These are phyloP conservation scores for Alternaria viburni DNA, from an alignment of 2,329 filamentous ascomycete species.

Conservation along the genomic window DNA sequence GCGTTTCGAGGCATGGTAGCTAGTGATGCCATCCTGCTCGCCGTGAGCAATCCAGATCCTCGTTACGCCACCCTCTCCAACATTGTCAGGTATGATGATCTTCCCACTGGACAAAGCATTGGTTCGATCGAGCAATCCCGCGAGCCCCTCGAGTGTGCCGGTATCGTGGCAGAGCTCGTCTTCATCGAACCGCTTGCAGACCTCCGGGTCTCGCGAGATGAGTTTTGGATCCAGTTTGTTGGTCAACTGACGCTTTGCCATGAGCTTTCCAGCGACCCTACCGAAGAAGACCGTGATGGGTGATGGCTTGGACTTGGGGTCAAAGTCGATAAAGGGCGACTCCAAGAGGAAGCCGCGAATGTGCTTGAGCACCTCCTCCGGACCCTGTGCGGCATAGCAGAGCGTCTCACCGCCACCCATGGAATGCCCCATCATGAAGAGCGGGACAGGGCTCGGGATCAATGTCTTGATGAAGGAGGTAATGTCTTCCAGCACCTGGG, in stretches of 20 bases:
- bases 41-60: constrained; percentile 79
- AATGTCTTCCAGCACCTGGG: constrained; percentile 76
- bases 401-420: constrained; percentile 87
- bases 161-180: constrained; percentile 81
- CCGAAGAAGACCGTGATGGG: constrained; percentile 69
- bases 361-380: constrained; percentile 59
- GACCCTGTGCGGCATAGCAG: constrained; percentile 60
- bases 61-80: constrained; percentile 61
- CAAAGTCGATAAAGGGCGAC: constrained; percentile 78
- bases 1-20: constrained; percentile 67
- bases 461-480: constrained; percentile 73
- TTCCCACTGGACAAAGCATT: constrained; percentile 64
- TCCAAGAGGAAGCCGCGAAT: constrained; percentile 78
- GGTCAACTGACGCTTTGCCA: constrained; percentile 72
- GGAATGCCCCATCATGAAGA: constrained; percentile 88
- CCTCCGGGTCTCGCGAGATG: constrained; percentile 70
- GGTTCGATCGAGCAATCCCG: constrained; percentile 78
- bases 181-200: constrained; percentile 65
- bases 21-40: constrained; percentile 72
- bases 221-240: constrained; percentile 69
- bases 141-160: constrained; percentile 82
- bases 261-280: constrained; percentile 68
- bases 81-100: constrained; percentile 52
- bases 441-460: constrained; percentile 60
- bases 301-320: constrained; percentile 68